A percentile compares a stretch with the other conserved stretches of the same genome.
These are phyloP conservation scores for Aureobasidium uvarum DNA, from an alignment of 2,329 filamentous ascomycete genomes.

Conservation along the genomic window DNA sequence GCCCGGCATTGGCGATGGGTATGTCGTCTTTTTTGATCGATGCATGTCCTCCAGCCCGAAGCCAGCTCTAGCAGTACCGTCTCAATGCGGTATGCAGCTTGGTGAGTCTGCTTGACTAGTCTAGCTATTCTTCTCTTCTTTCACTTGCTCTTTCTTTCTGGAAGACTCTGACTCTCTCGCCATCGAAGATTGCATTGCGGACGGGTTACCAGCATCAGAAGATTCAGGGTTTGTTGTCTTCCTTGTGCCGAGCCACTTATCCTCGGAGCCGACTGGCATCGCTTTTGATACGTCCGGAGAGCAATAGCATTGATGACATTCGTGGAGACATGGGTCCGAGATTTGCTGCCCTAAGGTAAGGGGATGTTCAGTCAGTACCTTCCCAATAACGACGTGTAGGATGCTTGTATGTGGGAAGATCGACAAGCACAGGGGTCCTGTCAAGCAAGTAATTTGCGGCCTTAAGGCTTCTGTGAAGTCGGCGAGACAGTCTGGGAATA, in stretches of 20 bases:
- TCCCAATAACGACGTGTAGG: too few species aligned
- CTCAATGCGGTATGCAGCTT: too few species aligned
- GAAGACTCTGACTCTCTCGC: neutral
- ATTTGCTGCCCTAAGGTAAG: neutral
- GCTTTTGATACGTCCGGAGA: neutral
- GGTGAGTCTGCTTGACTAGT: neutral
- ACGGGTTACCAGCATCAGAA: neutral
- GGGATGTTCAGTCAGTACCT: neutral
- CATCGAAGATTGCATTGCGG: neutral
- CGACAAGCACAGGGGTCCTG: too few species aligned
- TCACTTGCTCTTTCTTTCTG: neutral
- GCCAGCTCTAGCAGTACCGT: neutral
- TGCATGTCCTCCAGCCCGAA: neutral
- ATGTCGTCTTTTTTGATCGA: neutral
- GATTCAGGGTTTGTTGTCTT: neutral
- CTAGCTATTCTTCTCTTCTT: neutral
- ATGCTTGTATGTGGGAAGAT: too few species aligned
- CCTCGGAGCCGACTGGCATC: neutral
- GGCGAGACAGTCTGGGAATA: neutral
- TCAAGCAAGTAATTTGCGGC: too few species aligned
- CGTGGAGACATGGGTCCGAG: neutral
- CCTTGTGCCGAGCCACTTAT: too few species aligned
- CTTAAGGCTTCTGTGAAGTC: neutral
- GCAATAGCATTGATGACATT: slow-evolving; percentile 3
- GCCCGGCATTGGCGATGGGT: too few species aligned